Conservation (phyloP, 495 filamentous ascomycete species). For the Durotheca rogersii region DNA sequence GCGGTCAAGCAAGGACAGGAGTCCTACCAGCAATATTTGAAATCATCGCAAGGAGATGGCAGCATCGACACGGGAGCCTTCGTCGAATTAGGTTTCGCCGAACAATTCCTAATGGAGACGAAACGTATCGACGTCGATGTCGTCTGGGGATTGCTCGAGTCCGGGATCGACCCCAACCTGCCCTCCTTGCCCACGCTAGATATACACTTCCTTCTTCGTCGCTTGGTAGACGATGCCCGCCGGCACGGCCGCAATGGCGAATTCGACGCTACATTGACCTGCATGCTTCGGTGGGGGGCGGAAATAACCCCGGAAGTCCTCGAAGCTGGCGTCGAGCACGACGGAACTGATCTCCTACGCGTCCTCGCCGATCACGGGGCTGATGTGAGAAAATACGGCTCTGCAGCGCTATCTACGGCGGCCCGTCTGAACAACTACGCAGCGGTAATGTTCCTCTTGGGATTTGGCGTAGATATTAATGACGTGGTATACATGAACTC, state of each 20-base stretch:
- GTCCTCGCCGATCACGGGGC: constrained; percentile 1
- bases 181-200: background rate
- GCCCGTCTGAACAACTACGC: constrained; percentile 15
- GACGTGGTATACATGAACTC: background rate
- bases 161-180: constrained; percentile 14
- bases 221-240: background rate
- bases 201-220: constrained; percentile 1
- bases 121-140: constrained; percentile 1
- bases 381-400: constrained; percentile 4
- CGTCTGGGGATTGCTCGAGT: constrained; percentile 15
- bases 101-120: constrained; percentile 8
- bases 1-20: constrained; percentile 12
- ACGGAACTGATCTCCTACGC: background rate
- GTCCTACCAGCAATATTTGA: constrained; percentile 9
- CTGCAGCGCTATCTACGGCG: constrained; percentile 10
- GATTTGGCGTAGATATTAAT: constrained; percentile 27
- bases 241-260: background rate
- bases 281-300: constrained; percentile 2
- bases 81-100: constrained; percentile 21
- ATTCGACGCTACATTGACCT: background rate
- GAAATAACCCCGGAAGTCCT: background rate
- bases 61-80: constrained; percentile 1
- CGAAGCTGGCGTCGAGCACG: background rate
- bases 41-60: background rate
- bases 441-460: constrained; percentile 21